Base-by-base conservation (phyloP, 306 rosid genomes). In the Medicago arabica region DNA sequence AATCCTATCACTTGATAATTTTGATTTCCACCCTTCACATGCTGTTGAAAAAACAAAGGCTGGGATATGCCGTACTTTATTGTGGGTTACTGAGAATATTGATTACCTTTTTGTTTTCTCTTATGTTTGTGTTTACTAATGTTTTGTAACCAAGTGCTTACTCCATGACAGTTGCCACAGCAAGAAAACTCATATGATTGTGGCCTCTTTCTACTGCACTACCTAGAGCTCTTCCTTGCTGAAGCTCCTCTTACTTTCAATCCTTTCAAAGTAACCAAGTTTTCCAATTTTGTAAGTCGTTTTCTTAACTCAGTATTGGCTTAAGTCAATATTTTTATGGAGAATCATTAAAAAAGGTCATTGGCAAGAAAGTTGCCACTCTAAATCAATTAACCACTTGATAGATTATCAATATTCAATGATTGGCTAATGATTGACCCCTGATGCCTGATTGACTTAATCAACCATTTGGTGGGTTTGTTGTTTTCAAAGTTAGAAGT, bases 151-250 rank as follows among this genome's bases (percentile, higher is more conserved):
- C 67, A 50, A 69, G 74, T 80, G 66, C 55, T 36, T 72, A 16
- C 71, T 75, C 58, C 50, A 75, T 86, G 74, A 61, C 96, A 94
- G 98, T 83, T 94, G 73, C 98, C 98, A 1, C 98, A 91, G 72
- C 98, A 94, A 82, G 96, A 91, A 83, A 94, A 94, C 83, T 91
- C 94, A 39, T 94, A 62, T 74, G 97, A 94, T 80, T 94, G 98
- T 19, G 98, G 98, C 71, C 87, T 94, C 71, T 94, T 94, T 84
- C 79, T 94, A 79, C 98, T 94, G 64, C 98, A 94, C 88, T 94
- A 91, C 85, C 85, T 94, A 50, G 98, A 94, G 86, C 93, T 88
- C 66, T 94, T 94, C 86, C 81, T 94, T 25, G 85, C 84, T 31
- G 91, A 91, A 81, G 93, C 92, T 70, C 98, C 98, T 79, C 81